A percentile compares a stretch with the other conserved stretches of the same genome.
Evolutionary conservation across 2,329 filamentous ascomycete genomes (phyloP).

Genomic region (Didymella arachidicola): DNA sequence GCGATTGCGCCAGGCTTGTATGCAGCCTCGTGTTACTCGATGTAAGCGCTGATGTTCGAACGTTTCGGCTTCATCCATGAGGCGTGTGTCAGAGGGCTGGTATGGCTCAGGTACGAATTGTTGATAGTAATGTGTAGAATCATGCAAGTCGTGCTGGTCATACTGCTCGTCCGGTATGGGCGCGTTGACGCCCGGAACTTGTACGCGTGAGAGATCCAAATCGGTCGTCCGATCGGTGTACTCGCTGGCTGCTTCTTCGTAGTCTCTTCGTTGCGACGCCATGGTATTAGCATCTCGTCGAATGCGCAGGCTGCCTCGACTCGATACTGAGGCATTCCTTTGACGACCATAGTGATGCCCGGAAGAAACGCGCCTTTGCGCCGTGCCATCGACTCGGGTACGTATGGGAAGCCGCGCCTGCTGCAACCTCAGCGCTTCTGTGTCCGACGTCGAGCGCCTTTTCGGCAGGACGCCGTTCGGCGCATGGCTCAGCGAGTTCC

Average conservation of each 20-base stretch:
- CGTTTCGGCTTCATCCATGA: slow-evolving; percentile 60
- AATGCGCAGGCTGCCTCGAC: slow-evolving; percentile 47
- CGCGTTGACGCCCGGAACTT: slow-evolving; percentile 49
- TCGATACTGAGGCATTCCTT: slow-evolving; percentile 46
- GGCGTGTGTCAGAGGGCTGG: slow-evolving; percentile 59
- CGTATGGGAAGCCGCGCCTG: slow-evolving; percentile 38
- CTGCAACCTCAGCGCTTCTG: slow-evolving; percentile 33
- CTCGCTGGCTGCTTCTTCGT: slow-evolving; percentile 41
- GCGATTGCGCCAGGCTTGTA: slow-evolving; percentile 59
- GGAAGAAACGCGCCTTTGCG: slow-evolving; percentile 29
- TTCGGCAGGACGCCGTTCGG: slow-evolving; percentile 17
- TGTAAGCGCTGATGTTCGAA: slow-evolving; percentile 45
- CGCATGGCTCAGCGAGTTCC: slow-evolving; percentile 25
- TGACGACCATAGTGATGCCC: slow-evolving; percentile 31
- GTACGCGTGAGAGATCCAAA: slow-evolving; percentile 40
- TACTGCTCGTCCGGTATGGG: slow-evolving; percentile 36
- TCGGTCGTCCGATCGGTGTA: slow-evolving; percentile 42
- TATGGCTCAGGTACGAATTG: slow-evolving; percentile 52
- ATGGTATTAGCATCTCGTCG: slow-evolving; percentile 28
- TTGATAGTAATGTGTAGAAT: slow-evolving; percentile 23
- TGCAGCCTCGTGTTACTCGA: slow-evolving; percentile 36
- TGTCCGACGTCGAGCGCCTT: slow-evolving; percentile 39
- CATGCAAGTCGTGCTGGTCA: slow-evolving; percentile 14
- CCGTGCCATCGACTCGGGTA: slow-evolving; percentile 34
- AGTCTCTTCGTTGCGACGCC: slow-evolving; percentile 24